Evolutionary conservation across 1,284 basidiomycete species (phyloP).

Genomic region (Ganoderma resinaceum): DNA sequence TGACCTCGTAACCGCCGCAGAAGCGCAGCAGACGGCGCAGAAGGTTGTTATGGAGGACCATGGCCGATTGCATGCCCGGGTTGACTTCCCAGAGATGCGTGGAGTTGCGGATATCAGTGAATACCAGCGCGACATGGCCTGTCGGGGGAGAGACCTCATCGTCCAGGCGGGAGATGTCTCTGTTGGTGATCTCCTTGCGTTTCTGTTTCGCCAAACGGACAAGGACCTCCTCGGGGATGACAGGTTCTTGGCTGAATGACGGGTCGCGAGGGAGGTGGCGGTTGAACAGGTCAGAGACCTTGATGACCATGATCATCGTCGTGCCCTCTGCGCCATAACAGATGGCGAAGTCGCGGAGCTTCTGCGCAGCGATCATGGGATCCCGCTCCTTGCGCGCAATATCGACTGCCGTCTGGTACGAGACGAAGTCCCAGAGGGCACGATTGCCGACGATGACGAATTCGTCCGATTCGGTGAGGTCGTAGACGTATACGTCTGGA

Average conservation of each 20-base stretch:
- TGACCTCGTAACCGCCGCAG: slow-evolving; percentile 98
- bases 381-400: slow-evolving; percentile 91
- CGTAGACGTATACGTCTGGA: slow-evolving; percentile 78
- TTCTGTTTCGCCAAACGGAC: slow-evolving; percentile 41
- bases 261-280: slow-evolving; percentile 49
- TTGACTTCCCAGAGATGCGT: slow-evolving; percentile 98
- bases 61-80: slow-evolving; percentile 94
- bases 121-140: slow-evolving; percentile 93
- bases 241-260: slow-evolving; percentile 52
- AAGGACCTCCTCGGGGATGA: slow-evolving; percentile 50
- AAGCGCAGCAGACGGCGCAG: slow-evolving; percentile 88
- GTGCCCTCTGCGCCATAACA: slow-evolving; percentile 95
- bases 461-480: slow-evolving; percentile 89
- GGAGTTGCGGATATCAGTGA: slow-evolving; percentile 98
- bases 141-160: slow-evolving; percentile 88
- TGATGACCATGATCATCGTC: slow-evolving; percentile 98
- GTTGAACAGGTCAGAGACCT: slow-evolving; percentile 82
- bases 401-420: slow-evolving; percentile 96
- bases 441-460: slow-evolving; percentile 97
- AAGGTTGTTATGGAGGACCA: slow-evolving; percentile 90
- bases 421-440: slow-evolving; percentile 94
- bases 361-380: slow-evolving; percentile 98
- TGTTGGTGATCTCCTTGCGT: slow-evolving; percentile 60
- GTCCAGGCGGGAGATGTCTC: slow-evolving; percentile 67
- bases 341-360: slow-evolving; percentile 95